A percentile compares a stretch with the other conserved stretches of the same genome.
Conservation (phyloP, 1,284 basidiomycete species). For the Polyporus tsugae region DNA sequence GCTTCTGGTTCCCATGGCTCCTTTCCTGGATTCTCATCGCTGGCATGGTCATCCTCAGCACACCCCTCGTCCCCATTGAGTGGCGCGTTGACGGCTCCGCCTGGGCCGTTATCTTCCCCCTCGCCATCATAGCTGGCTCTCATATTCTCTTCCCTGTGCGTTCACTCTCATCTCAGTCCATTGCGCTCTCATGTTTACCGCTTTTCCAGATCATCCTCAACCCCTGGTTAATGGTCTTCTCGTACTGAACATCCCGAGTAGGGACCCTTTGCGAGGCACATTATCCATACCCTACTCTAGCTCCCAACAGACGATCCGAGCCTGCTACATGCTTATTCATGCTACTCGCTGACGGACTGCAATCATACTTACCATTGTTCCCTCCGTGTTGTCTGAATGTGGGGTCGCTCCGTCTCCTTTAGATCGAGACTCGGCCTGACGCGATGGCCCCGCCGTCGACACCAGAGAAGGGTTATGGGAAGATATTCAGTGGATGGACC, state of each 20-base stretch:
- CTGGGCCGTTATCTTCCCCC: conserved; percentile 55
- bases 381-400: no score
- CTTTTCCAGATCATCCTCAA: conserved; percentile 51
- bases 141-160: conserved; percentile 53
- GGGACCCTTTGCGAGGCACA: neutral
- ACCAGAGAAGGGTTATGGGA: no score
- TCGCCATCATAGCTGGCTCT: conserved; percentile 48
- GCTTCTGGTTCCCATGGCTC: conserved; percentile 55
- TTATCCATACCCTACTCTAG: conserved; percentile 17
- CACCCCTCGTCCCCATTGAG: conserved; percentile 50
- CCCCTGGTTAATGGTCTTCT: conserved; percentile 60
- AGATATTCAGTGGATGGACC: no score
- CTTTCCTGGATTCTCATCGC: conserved; percentile 51
- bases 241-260: conserved; percentile 45
- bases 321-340: neutral
- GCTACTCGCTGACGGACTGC: neutral
- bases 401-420: no score
- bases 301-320: conserved; percentile 16
- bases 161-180: conserved; percentile 15
- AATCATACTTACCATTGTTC: no score
- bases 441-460: no score
- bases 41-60: conserved; percentile 49
- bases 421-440: no score
- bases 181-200: neutral
- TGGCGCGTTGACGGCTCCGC: conserved; percentile 53